These are phyloP conservation scores for Cladorrhinum samala DNA, from an alignment of 495 filamentous ascomycete species.

Conservation along the genomic window DNA sequence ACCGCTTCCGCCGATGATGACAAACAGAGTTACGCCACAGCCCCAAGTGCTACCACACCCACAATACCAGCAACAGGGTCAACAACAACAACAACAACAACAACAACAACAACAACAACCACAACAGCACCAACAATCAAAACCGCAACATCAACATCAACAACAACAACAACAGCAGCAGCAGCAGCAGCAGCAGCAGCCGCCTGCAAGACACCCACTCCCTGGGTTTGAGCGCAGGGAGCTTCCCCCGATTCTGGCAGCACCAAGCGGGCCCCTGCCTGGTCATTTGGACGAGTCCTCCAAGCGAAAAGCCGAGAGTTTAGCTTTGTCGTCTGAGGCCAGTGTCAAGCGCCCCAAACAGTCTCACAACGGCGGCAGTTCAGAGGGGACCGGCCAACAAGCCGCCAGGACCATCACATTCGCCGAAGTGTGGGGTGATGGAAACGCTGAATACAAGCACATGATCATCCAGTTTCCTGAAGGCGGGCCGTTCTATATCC, in stretches of 20 bases:
- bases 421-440: slow-evolving; percentile 34
- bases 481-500: slow-evolving; percentile 31
- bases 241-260: background rate
- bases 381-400: background rate
- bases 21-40: background rate
- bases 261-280: background rate
- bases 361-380: background rate
- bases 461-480: slow-evolving; percentile 34
- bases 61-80: background rate
- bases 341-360: background rate
- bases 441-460: slow-evolving; percentile 33
- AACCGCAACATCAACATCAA: background rate
- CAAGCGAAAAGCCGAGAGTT: background rate
- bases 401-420: slow-evolving; percentile 29
- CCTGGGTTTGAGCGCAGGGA: background rate
- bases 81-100: background rate
- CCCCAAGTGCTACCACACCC: background rate
- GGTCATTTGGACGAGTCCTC: background rate
- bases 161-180: background rate
- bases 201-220: background rate
- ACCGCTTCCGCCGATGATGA: background rate
- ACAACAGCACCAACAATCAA: background rate
- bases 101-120: background rate
- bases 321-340: background rate
- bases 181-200: background rate